These are phyloP conservation scores for Remersonia thermophila DNA, from an alignment of 2,329 filamentous ascomycete genomes.

Conservation along the genomic window DNA sequence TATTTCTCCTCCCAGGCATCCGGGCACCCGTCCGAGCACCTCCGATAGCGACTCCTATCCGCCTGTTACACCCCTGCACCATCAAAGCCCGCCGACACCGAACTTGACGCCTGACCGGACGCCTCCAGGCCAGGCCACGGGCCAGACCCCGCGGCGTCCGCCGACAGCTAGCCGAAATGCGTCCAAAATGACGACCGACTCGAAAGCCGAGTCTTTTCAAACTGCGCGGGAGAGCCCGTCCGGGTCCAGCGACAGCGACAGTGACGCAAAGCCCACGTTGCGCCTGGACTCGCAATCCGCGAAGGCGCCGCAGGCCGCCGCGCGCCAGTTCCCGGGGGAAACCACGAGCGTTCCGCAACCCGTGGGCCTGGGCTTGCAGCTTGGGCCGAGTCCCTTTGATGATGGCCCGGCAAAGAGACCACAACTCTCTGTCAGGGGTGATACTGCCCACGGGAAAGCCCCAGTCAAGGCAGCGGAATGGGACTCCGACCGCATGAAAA, in stretches of 20 bases:
- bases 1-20: slow-evolving; percentile 29
- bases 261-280: slow-evolving; percentile 29
- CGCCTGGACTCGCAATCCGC: slow-evolving; percentile 28
- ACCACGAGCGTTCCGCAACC: slow-evolving; percentile 22
- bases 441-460: too few species aligned
- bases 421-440: too few species aligned
- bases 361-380: slow-evolving; percentile 31
- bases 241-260: slow-evolving; percentile 46
- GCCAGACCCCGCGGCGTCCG: slow-evolving; percentile 35
- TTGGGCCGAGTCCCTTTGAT: slow-evolving; percentile 29
- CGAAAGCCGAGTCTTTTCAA: slow-evolving; percentile 57
- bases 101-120: slow-evolving; percentile 50
- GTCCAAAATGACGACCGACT: slow-evolving; percentile 45
- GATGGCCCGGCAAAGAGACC: slow-evolving; percentile 9
- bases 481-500: slow-evolving; percentile 41
- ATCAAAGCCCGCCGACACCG: slow-evolving; percentile 59
- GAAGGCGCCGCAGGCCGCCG: slow-evolving; percentile 32
- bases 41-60: slow-evolving; percentile 26
- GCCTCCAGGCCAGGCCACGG: slow-evolving; percentile 35
- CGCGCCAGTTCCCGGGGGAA: slow-evolving; percentile 26
- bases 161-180: slow-evolving; percentile 34
- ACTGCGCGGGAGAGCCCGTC: slow-evolving; percentile 56
- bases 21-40: slow-evolving; percentile 27
- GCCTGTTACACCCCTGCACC: slow-evolving; percentile 50
- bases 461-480: slow-evolving; percentile 36